Conservation (phyloP, 2,329 filamentous ascomycete species). For the Leptosphaerulina australis region DNA sequence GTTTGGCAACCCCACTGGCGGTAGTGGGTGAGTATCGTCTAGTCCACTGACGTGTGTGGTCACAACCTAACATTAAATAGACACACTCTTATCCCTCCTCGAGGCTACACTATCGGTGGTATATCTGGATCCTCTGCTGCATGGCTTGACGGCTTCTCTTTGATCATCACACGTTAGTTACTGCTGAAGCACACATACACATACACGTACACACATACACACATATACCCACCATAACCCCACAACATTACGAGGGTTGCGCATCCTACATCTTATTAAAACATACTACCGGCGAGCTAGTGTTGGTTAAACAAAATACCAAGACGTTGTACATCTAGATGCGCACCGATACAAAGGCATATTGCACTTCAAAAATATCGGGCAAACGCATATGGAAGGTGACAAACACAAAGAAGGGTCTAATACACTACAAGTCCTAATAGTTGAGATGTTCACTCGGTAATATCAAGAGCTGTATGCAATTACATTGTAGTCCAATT, state of each 20-base stretch:
- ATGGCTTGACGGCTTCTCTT: slow-evolving; percentile 85
- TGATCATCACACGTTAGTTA: slow-evolving; percentile 74
- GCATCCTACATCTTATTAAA: neutral
- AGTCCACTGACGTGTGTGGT: neutral
- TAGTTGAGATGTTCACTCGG: slow-evolving; percentile 5
- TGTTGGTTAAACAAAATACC: slow-evolving; percentile 3
- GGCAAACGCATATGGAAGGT: slow-evolving; percentile 1
- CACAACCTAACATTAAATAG: slow-evolving; percentile 55
- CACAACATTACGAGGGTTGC: neutral
- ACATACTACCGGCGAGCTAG: neutral
- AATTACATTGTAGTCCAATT: neutral
- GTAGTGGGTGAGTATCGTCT: slow-evolving; percentile 73
- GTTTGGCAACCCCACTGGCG: slow-evolving; percentile 81
- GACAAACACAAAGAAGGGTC: neutral
- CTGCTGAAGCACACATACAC: neutral
- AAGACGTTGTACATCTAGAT: slow-evolving; percentile 13
- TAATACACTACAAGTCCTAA: slow-evolving; percentile 4
- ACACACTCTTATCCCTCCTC: slow-evolving; percentile 84
- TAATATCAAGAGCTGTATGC: neutral
- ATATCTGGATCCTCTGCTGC: slow-evolving; percentile 79
- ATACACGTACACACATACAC: neutral
- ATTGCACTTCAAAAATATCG: neutral
- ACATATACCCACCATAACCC: neutral
- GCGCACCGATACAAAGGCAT: neutral
- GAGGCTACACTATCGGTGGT: slow-evolving; percentile 87